Conservation (phyloP, 2,329 filamentous ascomycete genomes). For the Aureobasidium zeae region DNA sequence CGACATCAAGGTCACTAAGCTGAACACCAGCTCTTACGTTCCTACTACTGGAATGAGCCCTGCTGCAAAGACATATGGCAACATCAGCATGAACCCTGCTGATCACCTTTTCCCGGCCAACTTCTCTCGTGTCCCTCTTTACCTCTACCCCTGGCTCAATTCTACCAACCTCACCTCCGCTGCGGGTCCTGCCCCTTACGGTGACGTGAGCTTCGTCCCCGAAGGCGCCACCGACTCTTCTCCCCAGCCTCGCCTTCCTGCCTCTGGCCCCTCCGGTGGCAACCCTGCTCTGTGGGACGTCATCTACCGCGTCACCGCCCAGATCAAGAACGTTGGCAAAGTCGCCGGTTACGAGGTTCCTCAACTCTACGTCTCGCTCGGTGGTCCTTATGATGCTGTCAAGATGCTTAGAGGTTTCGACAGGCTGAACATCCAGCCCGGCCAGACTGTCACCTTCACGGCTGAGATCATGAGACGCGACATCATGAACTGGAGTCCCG, state of each 20-base stretch:
- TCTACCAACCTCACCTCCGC: slow-evolving; percentile 47
- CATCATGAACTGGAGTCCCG: slow-evolving; percentile 73
- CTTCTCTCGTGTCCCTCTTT: slow-evolving; percentile 43
- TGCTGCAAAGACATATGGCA: slow-evolving; percentile 52
- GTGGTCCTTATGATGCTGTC: slow-evolving; percentile 58
- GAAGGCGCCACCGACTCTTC: slow-evolving; percentile 45
- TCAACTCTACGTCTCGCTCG: slow-evolving; percentile 69
- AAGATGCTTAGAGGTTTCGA: slow-evolving; percentile 68
- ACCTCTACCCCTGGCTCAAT: slow-evolving; percentile 64
- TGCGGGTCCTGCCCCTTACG: slow-evolving; percentile 47
- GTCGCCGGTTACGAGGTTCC: slow-evolving; percentile 57
- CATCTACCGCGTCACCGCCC: slow-evolving; percentile 55
- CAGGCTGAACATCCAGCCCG: slow-evolving; percentile 59
- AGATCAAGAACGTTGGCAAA: slow-evolving; percentile 59
- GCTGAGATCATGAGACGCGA: slow-evolving; percentile 66
- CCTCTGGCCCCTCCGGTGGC: slow-evolving; percentile 54
- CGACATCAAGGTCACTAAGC: slow-evolving; percentile 45
- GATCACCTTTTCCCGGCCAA: slow-evolving; percentile 60
- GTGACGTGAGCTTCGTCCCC: slow-evolving; percentile 53
- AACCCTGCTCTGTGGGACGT: slow-evolving; percentile 57
- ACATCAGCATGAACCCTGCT: slow-evolving; percentile 28
- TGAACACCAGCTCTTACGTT: slow-evolving; percentile 42
- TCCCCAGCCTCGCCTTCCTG: slow-evolving; percentile 49
- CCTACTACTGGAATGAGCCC: slow-evolving; percentile 52
- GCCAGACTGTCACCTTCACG: slow-evolving; percentile 53